Base-by-base conservation (phyloP, 2,329 filamentous ascomycete species). In the Dactylellina cionopaga region DNA sequence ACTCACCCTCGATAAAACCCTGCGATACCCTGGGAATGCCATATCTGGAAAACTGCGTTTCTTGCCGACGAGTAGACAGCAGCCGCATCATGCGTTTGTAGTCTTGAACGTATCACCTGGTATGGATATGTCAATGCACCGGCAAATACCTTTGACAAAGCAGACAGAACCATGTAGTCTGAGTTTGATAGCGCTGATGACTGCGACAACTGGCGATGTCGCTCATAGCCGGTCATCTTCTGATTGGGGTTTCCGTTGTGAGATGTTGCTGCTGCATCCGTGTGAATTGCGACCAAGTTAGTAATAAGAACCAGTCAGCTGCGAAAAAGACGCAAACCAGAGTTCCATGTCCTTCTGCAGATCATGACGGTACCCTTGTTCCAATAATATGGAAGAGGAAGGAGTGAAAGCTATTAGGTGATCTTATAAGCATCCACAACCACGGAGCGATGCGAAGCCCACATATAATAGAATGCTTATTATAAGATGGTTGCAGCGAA, bases 101-200 rank as follows among this genome's bases (percentile, higher is more conserved):
- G 82, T 44, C 95, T 85, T 75, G 92, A 92, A 73, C 95, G 85
- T 52, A 99, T 86, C 25, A 98, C 92, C 81, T 98, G 95, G 79
- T 97, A 96, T 1, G 95, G 95, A 79, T 98, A 99, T 5, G 94
- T 97, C 58, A 89, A 88, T 24, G 89, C 89, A n/a, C 92, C 92
- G 0, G 95, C 94, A 75, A 96, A 88, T 22, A 96, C 84, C 82
- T 99, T 99, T 47, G 92, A 89, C 2, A 87, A 81, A 24, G 90
- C 91, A 39, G 92, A 95, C 37, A 96, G 85, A 27, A 88, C 83
- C n/a, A 98, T 82, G 35, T 91, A 96, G 70, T 94, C 91, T 75
- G 73, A 29, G 80, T 41, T 69, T 27, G 73, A 72, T 43, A 77
- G 74, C 5, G 62, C 33, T 58, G 22, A 33, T 22, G 52, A 58